A percentile compares a stretch with the other conserved stretches of the same genome.
These are phyloP conservation scores for Coemansia sp. DNA, from an alignment of 192 early-diverging fungal genomes.

Conservation along the genomic window DNA sequence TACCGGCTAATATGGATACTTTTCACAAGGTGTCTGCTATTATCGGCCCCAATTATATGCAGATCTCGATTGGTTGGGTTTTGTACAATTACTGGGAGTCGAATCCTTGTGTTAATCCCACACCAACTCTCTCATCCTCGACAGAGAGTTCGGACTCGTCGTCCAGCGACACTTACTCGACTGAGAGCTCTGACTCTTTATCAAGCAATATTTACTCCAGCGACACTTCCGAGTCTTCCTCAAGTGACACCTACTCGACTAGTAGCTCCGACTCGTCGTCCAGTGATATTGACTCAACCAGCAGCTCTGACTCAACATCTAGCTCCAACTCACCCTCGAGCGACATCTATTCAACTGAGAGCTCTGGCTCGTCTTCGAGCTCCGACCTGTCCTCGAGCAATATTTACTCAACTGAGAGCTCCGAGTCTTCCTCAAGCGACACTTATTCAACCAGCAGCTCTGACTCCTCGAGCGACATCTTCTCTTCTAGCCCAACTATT, in stretches of 20 bases:
- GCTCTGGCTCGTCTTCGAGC: too few relatives aligned
- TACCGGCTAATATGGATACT: background rate
- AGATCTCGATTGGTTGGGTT: background rate
- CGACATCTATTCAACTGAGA: background rate
- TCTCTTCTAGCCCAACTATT: too few relatives aligned
- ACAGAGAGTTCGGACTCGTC: background rate
- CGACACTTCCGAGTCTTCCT: too few relatives aligned
- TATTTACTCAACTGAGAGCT: background rate
- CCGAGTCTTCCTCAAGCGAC: background rate
- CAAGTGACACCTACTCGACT: too few relatives aligned
- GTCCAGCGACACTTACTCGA: background rate
- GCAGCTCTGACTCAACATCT: too few relatives aligned
- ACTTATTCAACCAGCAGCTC: too few relatives aligned
- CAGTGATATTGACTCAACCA: too few relatives aligned
- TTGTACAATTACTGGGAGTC: background rate
- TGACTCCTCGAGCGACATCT: too few relatives aligned
- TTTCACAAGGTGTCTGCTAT: background rate
- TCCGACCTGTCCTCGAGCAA: background rate
- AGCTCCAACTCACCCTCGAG: background rate
- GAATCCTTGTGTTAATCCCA: background rate
- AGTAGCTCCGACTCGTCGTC: too few relatives aligned
- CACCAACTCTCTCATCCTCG: background rate
- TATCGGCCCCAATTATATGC: background rate
- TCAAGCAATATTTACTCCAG: background rate
- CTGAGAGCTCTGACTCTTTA: background rate